phyloP scores from a whole-genome alignment of 768 basidiomycete genomes.

The Lyophyllum semitale region DNA sequence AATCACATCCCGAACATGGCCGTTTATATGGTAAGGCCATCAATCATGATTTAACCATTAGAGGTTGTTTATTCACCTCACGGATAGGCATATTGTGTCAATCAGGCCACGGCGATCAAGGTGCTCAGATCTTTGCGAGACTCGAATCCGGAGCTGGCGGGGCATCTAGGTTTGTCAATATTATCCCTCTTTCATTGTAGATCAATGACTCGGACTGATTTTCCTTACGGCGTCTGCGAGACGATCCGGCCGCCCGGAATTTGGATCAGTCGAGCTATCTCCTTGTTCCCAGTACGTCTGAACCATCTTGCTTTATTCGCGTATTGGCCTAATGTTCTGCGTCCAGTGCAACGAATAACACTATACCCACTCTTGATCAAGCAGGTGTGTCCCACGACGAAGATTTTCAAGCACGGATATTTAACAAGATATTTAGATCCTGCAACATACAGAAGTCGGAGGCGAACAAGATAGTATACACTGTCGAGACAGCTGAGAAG shows the following conservation, averaged over 20 bases:
- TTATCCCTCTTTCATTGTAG: not conserved
- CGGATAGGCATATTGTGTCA: conserved; percentile 87
- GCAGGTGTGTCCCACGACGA: conserved; percentile 45
- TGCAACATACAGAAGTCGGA: conserved; percentile 74
- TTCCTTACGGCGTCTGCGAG: conserved; percentile 60
- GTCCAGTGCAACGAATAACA: conserved; percentile 90
- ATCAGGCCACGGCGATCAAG: conserved; percentile 78
- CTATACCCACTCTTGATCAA: conserved; percentile 90
- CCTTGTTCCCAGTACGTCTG: conserved; percentile 79
- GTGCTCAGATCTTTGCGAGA: conserved; percentile 74
- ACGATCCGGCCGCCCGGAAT: conserved; percentile 76
- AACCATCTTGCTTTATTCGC: not conserved
- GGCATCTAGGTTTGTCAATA: conserved; percentile 63
- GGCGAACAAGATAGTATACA: conserved; percentile 61
- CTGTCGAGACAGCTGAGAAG: conserved; percentile 63
- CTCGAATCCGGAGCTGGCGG: conserved; percentile 62
- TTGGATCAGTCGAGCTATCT: conserved; percentile 90
- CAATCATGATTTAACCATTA: not conserved
- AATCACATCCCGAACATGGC: conserved; percentile 75
- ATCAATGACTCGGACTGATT: not conserved
- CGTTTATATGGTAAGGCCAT: conserved; percentile 68
- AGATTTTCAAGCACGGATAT: not conserved
- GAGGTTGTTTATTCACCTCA: not conserved
- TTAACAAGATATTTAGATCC: conserved; percentile 46
- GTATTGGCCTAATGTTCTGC: not conserved